Conservation (phyloP, 2,329 filamentous ascomycete species). For the Xylaria sp. region DNA sequence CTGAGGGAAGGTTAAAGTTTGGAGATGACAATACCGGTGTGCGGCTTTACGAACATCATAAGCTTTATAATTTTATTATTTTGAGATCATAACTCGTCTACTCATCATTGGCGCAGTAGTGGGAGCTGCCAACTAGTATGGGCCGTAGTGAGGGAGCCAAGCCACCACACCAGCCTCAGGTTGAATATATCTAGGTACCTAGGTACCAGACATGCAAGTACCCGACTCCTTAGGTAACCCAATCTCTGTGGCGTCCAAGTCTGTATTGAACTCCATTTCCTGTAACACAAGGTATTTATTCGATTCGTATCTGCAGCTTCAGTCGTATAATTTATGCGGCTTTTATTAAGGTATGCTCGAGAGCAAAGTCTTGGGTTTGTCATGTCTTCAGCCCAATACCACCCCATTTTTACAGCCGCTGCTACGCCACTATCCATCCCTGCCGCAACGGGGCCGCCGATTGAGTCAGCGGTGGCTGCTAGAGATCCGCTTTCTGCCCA, state of each 20-base stretch:
- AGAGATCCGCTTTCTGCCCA: conserved; percentile 45
- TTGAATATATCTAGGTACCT: not conserved
- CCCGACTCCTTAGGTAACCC: not conserved
- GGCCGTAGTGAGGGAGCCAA: not conserved
- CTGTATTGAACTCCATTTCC: too few relatives aligned
- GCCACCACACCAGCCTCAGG: not conserved
- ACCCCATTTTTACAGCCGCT: not conserved
- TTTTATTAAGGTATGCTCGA: too few relatives aligned
- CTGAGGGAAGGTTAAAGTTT: too few relatives aligned
- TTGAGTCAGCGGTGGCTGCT: conserved; percentile 45
- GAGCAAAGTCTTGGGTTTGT: not conserved
- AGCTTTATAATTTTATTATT: too few relatives aligned
- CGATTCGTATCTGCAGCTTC: too few relatives aligned
- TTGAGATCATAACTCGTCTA: too few relatives aligned
- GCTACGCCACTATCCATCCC: conserved; percentile 26
- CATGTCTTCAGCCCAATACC: not conserved
- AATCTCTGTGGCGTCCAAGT: not conserved
- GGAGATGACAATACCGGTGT: too few relatives aligned
- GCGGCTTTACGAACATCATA: too few relatives aligned
- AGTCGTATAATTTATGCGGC: too few relatives aligned
- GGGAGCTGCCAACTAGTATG: too few relatives aligned
- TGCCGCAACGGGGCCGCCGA: conserved; percentile 42
- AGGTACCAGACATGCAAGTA: not conserved
- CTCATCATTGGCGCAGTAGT: not conserved
- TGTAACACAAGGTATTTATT: not conserved